phyloP scores from a whole-genome alignment of 371 early-diverging fungal genomes.

The Haplosporangium sp. region DNA sequence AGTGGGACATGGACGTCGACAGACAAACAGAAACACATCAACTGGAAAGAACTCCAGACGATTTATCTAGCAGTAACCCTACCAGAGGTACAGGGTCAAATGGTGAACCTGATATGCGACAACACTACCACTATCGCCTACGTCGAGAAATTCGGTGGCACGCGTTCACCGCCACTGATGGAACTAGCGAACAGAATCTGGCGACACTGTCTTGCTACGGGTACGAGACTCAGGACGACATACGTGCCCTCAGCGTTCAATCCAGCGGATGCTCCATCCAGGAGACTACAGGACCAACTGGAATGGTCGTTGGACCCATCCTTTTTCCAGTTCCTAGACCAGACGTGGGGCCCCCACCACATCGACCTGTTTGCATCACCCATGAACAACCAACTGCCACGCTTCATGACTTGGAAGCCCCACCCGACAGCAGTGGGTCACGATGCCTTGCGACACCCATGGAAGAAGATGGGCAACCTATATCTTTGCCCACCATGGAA shows the following conservation, averaged over 20 bases:
- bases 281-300: slow-evolving; percentile 1
- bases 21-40: neutral
- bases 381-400: slow-evolving; percentile 10
- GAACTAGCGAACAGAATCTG: slow-evolving; percentile 3
- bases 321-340: slow-evolving; percentile 28
- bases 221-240: slow-evolving; percentile 8
- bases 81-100: neutral
- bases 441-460: slow-evolving; percentile 2
- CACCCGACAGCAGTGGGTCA: neutral
- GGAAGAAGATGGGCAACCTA: slow-evolving; percentile 7
- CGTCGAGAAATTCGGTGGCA: slow-evolving; percentile 29
- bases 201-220: slow-evolving; percentile 14
- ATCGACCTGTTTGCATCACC: slow-evolving; percentile 36
- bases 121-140: slow-evolving; percentile 36
- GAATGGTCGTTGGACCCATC: slow-evolving; percentile 36
- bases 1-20: slow-evolving; percentile 1
- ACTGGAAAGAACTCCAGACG: slow-evolving; percentile 1
- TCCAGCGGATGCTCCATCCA: slow-evolving; percentile 22
- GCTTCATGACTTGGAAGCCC: slow-evolving; percentile 10
- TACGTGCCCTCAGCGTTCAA: slow-evolving; percentile 23
- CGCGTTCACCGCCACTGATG: slow-evolving; percentile 6
- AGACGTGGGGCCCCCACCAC: slow-evolving; percentile 41
- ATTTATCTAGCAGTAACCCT: neutral
- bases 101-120: slow-evolving; percentile 9
- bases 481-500: slow-evolving; percentile 27